A percentile compares a stretch with the other conserved stretches of the same genome.
Evolutionary conservation across 2,329 filamentous ascomycete species (phyloP).

Genomic region (Orbilia oligospora): DNA sequence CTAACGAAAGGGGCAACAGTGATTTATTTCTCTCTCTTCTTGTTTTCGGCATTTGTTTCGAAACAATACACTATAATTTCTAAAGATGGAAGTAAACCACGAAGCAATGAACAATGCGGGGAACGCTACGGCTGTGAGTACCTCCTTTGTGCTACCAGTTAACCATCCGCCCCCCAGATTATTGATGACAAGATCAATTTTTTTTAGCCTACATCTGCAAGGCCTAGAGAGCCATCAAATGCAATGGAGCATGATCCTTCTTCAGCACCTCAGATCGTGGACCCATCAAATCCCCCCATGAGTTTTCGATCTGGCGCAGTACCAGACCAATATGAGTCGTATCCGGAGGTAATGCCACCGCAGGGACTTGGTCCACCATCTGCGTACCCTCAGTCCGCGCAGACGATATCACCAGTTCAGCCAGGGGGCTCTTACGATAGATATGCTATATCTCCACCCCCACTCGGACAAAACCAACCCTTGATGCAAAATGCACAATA

Average conservation of each 20-base stretch:
- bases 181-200: constrained; percentile 1
- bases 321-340: constrained; percentile 56
- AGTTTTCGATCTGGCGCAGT: constrained; percentile 51
- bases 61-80: not conserved
- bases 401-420: constrained; percentile 26
- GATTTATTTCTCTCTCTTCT: not conserved
- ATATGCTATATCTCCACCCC: constrained; percentile 24
- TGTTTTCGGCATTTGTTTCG: constrained; percentile 4
- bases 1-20: constrained; percentile 4
- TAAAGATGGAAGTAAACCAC: constrained; percentile 50
- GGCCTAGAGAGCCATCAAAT: constrained; percentile 12
- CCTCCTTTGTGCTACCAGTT: not conserved
- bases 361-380: constrained; percentile 16
- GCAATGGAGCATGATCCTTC: constrained; percentile 53
- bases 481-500: constrained; percentile 34
- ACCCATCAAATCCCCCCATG: constrained; percentile 39
- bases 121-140: constrained; percentile 33
- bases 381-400: constrained; percentile 33
- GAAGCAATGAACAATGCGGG: constrained; percentile 45
- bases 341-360: constrained; percentile 55
- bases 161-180: not conserved
- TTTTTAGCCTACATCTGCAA: constrained; percentile 13
- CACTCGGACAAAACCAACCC: constrained; percentile 27
- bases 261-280: constrained; percentile 46
- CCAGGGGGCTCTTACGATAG: constrained; percentile 5